Percentiles rank a stretch among this genome's conserved stretches.
Evolutionary conservation across 1,284 basidiomycete species (phyloP).

Genomic region (Moesziomyces parantarcticus): DNA sequence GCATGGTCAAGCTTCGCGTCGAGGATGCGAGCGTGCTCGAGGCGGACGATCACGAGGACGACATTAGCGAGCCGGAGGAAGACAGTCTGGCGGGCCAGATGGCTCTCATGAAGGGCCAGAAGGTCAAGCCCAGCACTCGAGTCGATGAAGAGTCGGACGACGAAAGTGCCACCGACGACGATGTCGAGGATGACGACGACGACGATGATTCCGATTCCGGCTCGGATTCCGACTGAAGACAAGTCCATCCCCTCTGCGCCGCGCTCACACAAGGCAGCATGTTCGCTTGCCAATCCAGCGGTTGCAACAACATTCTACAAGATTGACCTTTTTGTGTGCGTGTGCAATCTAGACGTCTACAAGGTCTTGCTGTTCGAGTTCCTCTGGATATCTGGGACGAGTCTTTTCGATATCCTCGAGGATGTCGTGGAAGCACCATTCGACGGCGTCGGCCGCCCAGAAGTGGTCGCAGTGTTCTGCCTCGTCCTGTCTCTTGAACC

Average conservation of each 20-base stretch:
- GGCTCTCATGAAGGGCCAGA: constrained; percentile 92
- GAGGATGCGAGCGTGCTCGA: constrained; percentile 77
- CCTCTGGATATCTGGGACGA: constrained; percentile 40
- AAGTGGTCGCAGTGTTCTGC: constrained; percentile 71
- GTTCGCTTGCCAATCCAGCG: background rate
- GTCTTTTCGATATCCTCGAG: constrained; percentile 59
- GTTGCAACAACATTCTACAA: background rate
- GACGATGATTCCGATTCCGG: constrained; percentile 29
- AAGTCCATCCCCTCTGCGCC: too few species aligned
- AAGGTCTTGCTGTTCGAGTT: constrained; percentile 8
- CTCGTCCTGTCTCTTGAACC: constrained; percentile 72
- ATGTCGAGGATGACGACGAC: constrained; percentile 19
- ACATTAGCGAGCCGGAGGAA: constrained; percentile 67
- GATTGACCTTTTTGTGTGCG: background rate
- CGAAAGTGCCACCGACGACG: constrained; percentile 66
- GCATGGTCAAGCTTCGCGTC: constrained; percentile 69
- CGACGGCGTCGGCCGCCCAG: constrained; percentile 75
- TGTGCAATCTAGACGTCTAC: constrained; percentile 2
- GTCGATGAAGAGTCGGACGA: constrained; percentile 71
- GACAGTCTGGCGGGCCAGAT: constrained; percentile 91
- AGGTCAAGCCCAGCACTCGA: constrained; percentile 76
- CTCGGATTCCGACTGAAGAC: constrained; percentile 5
- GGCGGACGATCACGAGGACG: constrained; percentile 54
- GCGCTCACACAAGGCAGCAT: too few species aligned
- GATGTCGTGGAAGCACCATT: constrained; percentile 71